These are phyloP conservation scores for Aspergillus cavernicola DNA, from an alignment of 495 filamentous ascomycete species.

Conservation along the genomic window DNA sequence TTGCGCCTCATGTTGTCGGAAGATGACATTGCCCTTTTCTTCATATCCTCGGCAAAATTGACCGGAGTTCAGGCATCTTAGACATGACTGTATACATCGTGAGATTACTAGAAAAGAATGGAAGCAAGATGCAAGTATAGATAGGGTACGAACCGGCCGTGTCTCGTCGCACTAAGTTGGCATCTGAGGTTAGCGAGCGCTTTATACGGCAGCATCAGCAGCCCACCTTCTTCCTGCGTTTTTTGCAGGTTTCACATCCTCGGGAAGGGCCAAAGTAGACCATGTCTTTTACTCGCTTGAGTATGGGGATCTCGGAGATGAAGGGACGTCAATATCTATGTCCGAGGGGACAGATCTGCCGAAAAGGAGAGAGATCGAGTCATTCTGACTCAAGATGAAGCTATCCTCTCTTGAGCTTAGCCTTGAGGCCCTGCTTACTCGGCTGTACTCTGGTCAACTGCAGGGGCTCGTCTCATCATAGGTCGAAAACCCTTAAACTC, in stretches of 20 bases:
- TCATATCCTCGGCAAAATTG: slow-evolving; percentile 31
- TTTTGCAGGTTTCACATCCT: slow-evolving; percentile 30
- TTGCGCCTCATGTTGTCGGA: slow-evolving; percentile 21
- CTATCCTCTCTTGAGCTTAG: not conserved
- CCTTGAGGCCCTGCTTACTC: no score
- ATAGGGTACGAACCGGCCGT: slow-evolving; percentile 22
- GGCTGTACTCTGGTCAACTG: no score
- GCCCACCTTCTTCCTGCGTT: slow-evolving; percentile 31
- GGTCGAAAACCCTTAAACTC: no score
- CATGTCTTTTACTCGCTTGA: slow-evolving; percentile 11
- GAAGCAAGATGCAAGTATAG: not conserved
- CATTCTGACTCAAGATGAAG: not conserved
- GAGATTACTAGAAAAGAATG: not conserved
- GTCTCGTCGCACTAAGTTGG: slow-evolving; percentile 26
- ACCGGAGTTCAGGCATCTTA: slow-evolving; percentile 26
- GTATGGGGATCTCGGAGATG: not conserved
- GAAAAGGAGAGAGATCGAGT: not conserved
- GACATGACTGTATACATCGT: slow-evolving; percentile 20
- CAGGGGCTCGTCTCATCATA: no score
- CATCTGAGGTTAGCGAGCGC: not conserved
- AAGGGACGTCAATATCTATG: not conserved
- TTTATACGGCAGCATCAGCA: not conserved
- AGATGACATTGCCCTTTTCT: slow-evolving; percentile 14
- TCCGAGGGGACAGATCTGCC: no score
- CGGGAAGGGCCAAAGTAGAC: slow-evolving; percentile 31